These are phyloP conservation scores for Solanum chacoense DNA, from an alignment of 305 asterid genomes.

Conservation along the genomic window DNA sequence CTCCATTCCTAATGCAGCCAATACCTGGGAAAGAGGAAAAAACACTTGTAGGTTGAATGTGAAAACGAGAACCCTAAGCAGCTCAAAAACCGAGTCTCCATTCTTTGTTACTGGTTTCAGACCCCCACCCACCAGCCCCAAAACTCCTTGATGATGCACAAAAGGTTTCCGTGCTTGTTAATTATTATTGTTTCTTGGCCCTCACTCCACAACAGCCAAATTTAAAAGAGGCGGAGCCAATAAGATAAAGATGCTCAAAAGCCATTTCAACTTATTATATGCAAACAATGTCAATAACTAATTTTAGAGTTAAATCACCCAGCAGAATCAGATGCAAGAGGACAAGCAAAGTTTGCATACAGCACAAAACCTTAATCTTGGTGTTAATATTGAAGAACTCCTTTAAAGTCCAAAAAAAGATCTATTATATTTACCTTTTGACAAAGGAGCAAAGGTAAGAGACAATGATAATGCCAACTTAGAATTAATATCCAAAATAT, in stretches of 20 bases:
- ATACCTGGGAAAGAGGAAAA: conserved; percentile 43
- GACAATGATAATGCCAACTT: background rate
- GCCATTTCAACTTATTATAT: background rate
- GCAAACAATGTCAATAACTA: background rate
- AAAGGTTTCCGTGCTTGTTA: background rate
- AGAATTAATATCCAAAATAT: background rate
- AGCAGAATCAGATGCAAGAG: background rate
- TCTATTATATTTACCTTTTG: background rate
- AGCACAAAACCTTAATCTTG: background rate
- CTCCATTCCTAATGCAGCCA: conserved; percentile 89
- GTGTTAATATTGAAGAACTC: background rate
- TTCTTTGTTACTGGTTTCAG: background rate
- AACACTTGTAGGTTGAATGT: conserved; percentile 1
- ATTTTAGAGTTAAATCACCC: background rate
- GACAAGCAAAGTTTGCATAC: background rate
- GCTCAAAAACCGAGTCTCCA: background rate
- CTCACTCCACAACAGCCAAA: background rate
- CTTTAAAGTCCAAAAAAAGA: background rate
- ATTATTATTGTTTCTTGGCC: background rate
- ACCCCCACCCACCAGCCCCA: background rate
- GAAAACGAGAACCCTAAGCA: background rate
- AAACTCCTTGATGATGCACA: background rate
- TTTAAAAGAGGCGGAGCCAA: background rate
- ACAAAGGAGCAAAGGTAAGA: background rate
- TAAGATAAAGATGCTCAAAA: background rate